phyloP scores from a whole-genome alignment of 176 grass and related monocot species.

The Oryza rufipogon region DNA sequence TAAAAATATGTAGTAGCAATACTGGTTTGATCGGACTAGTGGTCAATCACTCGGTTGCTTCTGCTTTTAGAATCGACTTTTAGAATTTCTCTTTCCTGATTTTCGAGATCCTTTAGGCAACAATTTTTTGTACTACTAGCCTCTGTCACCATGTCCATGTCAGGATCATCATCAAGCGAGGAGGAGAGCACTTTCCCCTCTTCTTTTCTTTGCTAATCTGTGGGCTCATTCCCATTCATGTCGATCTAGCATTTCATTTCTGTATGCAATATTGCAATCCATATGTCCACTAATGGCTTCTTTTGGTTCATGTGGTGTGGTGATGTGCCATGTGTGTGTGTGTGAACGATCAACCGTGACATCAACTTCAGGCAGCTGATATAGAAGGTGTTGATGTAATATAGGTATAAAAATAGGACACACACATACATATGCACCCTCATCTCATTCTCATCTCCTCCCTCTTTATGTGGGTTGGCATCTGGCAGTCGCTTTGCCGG shows the following conservation, averaged over 20 bases:
- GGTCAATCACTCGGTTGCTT: not conserved
- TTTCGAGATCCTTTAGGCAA: conserved; percentile 18
- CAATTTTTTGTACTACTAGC: not conserved
- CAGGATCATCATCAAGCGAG: not conserved
- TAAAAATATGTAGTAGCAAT: not conserved
- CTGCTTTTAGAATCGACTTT: not conserved
- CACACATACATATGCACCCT: not conserved
- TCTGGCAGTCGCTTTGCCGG: conserved; percentile 30
- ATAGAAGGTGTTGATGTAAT: conserved; percentile 8
- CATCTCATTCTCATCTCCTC: not conserved
- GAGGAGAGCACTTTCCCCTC: not conserved
- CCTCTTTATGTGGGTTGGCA: not conserved
- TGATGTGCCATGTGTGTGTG: not conserved
- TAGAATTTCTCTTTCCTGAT: not conserved
- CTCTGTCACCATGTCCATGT: not conserved
- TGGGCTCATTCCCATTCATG: not conserved
- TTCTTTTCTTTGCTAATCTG: not conserved
- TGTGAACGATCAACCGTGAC: conserved; percentile 8
- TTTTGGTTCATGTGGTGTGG: not conserved
- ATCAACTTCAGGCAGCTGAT: not conserved
- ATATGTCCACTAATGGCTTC: conserved; percentile 20
- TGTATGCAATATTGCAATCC: too few relatives aligned
- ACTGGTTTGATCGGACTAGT: conserved; percentile 29
- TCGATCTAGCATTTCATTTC: not conserved
- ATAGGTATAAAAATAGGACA: conserved; percentile 17